Conservation (phyloP, 2,329 filamentous ascomycete genomes). For the Hypoxylon sp. region DNA sequence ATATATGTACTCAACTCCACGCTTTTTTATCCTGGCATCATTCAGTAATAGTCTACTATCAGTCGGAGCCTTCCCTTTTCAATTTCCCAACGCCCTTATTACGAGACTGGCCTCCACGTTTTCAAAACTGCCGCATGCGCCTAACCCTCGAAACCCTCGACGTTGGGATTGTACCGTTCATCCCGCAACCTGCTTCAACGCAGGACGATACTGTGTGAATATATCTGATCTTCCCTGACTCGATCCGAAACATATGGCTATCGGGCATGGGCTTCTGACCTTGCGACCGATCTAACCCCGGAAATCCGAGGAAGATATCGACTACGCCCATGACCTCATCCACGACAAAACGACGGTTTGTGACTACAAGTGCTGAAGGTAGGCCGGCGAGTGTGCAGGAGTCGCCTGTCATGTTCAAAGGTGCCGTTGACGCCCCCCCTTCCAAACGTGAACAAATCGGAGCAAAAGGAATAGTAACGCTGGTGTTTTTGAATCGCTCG, state of each 20-base stretch:
- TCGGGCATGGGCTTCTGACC: slow-evolving; percentile 48
- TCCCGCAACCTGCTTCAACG: slow-evolving; percentile 47
- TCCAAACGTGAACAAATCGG: slow-evolving; percentile 52
- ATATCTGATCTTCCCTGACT: slow-evolving; percentile 52
- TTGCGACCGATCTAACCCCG: slow-evolving; percentile 48
- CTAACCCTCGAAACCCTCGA: slow-evolving; percentile 20
- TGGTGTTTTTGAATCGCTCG: slow-evolving; percentile 50
- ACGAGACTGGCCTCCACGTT: background rate
- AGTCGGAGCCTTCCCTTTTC: background rate
- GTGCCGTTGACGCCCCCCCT: slow-evolving; percentile 50
- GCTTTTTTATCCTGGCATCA: too few relatives aligned
- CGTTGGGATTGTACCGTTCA: slow-evolving; percentile 41
- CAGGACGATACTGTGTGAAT: slow-evolving; percentile 53
- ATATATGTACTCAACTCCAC: too few relatives aligned
- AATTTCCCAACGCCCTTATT: background rate
- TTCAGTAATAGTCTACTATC: too few relatives aligned
- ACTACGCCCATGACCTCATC: slow-evolving; percentile 52
- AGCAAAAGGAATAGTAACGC: slow-evolving; percentile 49
- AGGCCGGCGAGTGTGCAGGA: slow-evolving; percentile 51
- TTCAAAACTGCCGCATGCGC: slow-evolving; percentile 16
- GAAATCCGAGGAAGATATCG: slow-evolving; percentile 52
- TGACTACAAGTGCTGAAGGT: slow-evolving; percentile 51
- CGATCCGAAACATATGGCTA: slow-evolving; percentile 52
- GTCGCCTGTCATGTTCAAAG: slow-evolving; percentile 48
- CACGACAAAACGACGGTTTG: slow-evolving; percentile 52